A percentile compares a stretch with the other conserved stretches of the same genome.
Evolutionary conservation across 192 early-diverging fungal genomes (phyloP).

Genomic region (Linnemannia hyalina): DNA sequence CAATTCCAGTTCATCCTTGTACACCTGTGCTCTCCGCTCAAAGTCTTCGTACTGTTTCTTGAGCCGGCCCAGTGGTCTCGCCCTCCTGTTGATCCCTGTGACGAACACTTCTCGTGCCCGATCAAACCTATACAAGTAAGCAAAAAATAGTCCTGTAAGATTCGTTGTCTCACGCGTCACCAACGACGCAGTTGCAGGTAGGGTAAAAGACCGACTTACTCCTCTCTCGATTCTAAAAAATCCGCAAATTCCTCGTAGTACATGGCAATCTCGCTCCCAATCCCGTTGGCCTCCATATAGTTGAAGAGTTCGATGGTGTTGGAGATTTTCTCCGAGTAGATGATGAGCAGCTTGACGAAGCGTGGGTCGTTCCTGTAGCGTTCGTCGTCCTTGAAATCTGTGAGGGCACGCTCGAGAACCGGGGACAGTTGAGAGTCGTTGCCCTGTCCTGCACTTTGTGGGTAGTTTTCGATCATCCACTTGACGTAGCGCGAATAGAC

Average conservation of each 20-base stretch:
- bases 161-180: background rate
- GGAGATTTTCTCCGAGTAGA: slow-evolving; percentile 67
- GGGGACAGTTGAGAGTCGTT: slow-evolving; percentile 62
- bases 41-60: slow-evolving; percentile 71
- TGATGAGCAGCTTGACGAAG: slow-evolving; percentile 49
- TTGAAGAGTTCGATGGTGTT: slow-evolving; percentile 80
- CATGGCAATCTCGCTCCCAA: slow-evolving; percentile 74
- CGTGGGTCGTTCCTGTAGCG: slow-evolving; percentile 74
- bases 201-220: slow-evolving; percentile 17
- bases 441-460: slow-evolving; percentile 65
- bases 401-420: slow-evolving; percentile 64
- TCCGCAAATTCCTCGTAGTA: slow-evolving; percentile 85
- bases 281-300: slow-evolving; percentile 78
- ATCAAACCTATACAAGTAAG: slow-evolving; percentile 55
- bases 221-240: slow-evolving; percentile 65
- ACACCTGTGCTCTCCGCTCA: slow-evolving; percentile 43
- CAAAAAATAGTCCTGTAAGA: background rate
- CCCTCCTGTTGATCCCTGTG: slow-evolving; percentile 77
- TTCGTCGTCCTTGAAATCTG: slow-evolving; percentile 63
- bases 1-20: slow-evolving; percentile 21
- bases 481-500: slow-evolving; percentile 69
- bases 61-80: slow-evolving; percentile 77
- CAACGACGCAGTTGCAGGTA: slow-evolving; percentile 8
- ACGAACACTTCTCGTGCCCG: slow-evolving; percentile 74
- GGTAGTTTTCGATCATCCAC: slow-evolving; percentile 74